phyloP scores from a whole-genome alignment of 371 early-diverging fungal genomes.

The Conidiobolus incongruus region DNA sequence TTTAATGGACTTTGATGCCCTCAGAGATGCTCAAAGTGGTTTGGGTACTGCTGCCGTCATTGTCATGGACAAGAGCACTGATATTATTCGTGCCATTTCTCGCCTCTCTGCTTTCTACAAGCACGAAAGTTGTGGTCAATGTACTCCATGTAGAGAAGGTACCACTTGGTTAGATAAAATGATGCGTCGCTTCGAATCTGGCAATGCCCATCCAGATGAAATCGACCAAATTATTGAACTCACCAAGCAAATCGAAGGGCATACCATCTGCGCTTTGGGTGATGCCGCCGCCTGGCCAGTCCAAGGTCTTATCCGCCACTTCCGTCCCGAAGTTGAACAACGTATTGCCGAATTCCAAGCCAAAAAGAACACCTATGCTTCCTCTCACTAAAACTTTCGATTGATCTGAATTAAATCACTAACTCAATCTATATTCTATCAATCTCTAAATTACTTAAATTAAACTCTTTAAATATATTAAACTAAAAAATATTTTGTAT shows the following conservation, averaged over 20 bases:
- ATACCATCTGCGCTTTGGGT: slow-evolving; percentile 94
- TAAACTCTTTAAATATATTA: no score
- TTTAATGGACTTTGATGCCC: slow-evolving; percentile 95
- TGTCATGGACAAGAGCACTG: slow-evolving; percentile 94
- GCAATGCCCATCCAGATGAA: slow-evolving; percentile 59
- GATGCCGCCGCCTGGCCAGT: slow-evolving; percentile 98
- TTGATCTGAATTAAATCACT: no score
- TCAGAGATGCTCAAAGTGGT: slow-evolving; percentile 81
- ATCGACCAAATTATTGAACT: slow-evolving; percentile 73
- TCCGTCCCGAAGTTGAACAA: slow-evolving; percentile 78
- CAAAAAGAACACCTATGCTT: neutral
- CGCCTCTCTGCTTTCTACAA: slow-evolving; percentile 82
- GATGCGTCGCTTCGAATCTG: slow-evolving; percentile 88
- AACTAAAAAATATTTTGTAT: no score
- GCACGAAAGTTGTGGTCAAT: slow-evolving; percentile 96
- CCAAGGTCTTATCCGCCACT: slow-evolving; percentile 78
- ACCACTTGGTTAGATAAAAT: slow-evolving; percentile 85
- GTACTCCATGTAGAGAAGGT: slow-evolving; percentile 96
- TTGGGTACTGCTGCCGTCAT: slow-evolving; percentile 92
- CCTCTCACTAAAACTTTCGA: no score
- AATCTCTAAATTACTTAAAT: no score
- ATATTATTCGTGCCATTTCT: slow-evolving; percentile 77
- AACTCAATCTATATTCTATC: no score
- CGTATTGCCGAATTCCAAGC: slow-evolving; percentile 33
- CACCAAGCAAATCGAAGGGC: slow-evolving; percentile 90